Evolutionary conservation across 306 rosid species (phyloP).

Genomic region (Argentina anserina): DNA sequence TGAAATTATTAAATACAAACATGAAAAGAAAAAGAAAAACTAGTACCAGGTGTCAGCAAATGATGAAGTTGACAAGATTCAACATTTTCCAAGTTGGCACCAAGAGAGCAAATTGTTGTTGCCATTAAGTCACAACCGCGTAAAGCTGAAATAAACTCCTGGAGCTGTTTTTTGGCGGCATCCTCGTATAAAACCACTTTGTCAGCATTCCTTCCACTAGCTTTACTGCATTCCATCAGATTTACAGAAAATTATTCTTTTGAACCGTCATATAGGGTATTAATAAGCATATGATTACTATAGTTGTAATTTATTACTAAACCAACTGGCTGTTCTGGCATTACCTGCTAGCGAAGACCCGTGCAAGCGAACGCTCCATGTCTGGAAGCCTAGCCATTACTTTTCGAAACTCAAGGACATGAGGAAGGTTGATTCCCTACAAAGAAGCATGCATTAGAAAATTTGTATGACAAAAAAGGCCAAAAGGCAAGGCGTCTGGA

Average conservation of each 20-base stretch:
- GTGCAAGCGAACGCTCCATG: slow-evolving; percentile 87
- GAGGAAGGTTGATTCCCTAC: slow-evolving; percentile 75
- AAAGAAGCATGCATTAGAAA: slow-evolving; percentile 27
- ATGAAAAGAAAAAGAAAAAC: slow-evolving; percentile 6
- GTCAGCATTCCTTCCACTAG: slow-evolving; percentile 78
- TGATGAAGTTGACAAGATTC: slow-evolving; percentile 59
- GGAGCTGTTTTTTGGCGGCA: slow-evolving; percentile 77
- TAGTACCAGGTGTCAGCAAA: slow-evolving; percentile 74
- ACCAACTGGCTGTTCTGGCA: slow-evolving; percentile 12
- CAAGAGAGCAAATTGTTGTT: slow-evolving; percentile 62
- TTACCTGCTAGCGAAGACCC: slow-evolving; percentile 71
- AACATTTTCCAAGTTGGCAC: slow-evolving; percentile 52
- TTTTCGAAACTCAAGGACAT: slow-evolving; percentile 65
- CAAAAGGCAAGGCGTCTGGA: not conserved
- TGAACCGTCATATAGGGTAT: slow-evolving; percentile 17
- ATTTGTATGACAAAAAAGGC: not conserved
- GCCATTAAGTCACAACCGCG: slow-evolving; percentile 84
- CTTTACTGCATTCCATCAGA: slow-evolving; percentile 54
- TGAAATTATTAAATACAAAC: not conserved
- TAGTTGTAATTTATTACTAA: slow-evolving; percentile 6
- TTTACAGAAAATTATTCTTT: slow-evolving; percentile 26
- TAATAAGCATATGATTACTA: not conserved
- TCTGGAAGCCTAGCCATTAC: slow-evolving; percentile 63
- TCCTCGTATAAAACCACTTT: slow-evolving; percentile 88
- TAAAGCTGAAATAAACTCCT: slow-evolving; percentile 73